A percentile compares a stretch with the other conserved stretches of the same genome.
Conservation (phyloP, 2,329 filamentous ascomycete genomes). For the Delphinella strobiligena region DNA sequence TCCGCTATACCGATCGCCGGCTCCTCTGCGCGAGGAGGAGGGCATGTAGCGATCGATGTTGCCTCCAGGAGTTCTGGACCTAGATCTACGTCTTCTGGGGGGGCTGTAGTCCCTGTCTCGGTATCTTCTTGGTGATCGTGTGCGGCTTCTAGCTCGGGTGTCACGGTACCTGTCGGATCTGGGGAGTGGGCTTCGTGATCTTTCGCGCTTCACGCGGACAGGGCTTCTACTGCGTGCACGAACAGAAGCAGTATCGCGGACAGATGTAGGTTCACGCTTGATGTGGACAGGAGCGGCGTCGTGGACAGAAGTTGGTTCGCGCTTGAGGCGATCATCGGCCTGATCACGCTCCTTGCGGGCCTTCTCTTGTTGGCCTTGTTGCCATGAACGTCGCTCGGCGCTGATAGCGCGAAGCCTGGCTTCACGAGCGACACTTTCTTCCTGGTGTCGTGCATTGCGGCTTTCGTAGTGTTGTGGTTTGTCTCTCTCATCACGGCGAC, state of each 20-base stretch:
- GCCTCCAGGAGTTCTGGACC: constrained; percentile 6
- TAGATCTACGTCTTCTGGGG: constrained; percentile 16
- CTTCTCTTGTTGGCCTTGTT: too few species aligned
- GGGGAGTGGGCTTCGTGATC: constrained; percentile 5
- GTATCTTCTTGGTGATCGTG: constrained; percentile 11
- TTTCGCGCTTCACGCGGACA: constrained; percentile 12
- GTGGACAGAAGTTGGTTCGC: too few species aligned
- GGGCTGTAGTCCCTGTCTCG: constrained; percentile 31
- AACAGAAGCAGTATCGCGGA: background rate
- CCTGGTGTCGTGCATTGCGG: background rate
- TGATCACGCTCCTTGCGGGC: too few species aligned
- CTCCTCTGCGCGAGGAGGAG: constrained; percentile 1
- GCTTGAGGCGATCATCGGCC: too few species aligned
- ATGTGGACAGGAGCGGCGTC: too few species aligned
- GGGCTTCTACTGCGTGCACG: constrained; percentile 5
- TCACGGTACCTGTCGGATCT: constrained; percentile 4
- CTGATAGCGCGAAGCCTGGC: constrained; percentile 19
- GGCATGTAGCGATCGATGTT: constrained; percentile 10
- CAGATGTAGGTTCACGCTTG: constrained; percentile 15
- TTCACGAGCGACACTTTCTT: constrained; percentile 10
- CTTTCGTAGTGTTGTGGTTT: constrained; percentile 6
- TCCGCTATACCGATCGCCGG: constrained; percentile 12
- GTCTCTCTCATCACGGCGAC: constrained; percentile 8
- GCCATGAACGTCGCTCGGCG: constrained; percentile 21
- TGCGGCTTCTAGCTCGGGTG: constrained; percentile 18